These are phyloP conservation scores for Mycena alexandri DNA, from an alignment of 768 basidiomycete genomes.

Conservation along the genomic window DNA sequence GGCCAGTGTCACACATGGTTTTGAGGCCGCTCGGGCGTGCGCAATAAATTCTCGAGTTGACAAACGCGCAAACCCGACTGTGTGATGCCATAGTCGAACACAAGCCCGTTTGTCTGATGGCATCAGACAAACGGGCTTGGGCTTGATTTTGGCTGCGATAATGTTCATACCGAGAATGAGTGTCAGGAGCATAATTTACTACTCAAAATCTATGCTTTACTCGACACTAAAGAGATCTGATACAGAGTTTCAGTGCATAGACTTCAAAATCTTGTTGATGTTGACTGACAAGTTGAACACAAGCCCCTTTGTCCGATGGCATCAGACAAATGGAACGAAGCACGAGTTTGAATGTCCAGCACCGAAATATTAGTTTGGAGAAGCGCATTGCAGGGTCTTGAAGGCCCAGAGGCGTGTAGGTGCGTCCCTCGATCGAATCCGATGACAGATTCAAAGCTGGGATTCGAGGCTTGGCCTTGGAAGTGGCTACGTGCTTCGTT, in stretches of 20 bases:
- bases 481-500: too few relatives aligned
- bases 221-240: slow-evolving; percentile 7
- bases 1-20: slow-evolving; percentile 6
- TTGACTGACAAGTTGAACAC: slow-evolving; percentile 3
- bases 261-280: background rate
- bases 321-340: slow-evolving; percentile 15
- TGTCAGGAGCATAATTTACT: slow-evolving; percentile 4
- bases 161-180: slow-evolving; percentile 7
- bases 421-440: too few relatives aligned
- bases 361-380: too few relatives aligned
- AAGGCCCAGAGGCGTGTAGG: too few relatives aligned
- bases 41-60: slow-evolving; percentile 10
- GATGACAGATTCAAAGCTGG: too few relatives aligned
- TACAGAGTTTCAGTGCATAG: background rate
- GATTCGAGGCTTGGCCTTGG: too few relatives aligned
- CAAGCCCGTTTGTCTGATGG: slow-evolving; percentile 9
- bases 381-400: too few relatives aligned
- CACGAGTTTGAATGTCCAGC: too few relatives aligned
- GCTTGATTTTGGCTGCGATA: slow-evolving; percentile 9
- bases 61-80: slow-evolving; percentile 5
- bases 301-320: slow-evolving; percentile 14
- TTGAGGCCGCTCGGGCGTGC: slow-evolving; percentile 2
- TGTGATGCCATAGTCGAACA: too few relatives aligned
- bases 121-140: too few relatives aligned
- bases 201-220: slow-evolving; percentile 1